A percentile compares a stretch with the other conserved stretches of the same genome.
Evolutionary conservation across 371 early-diverging fungal species (phyloP).

Genomic region (Funneliformis caledonium): DNA sequence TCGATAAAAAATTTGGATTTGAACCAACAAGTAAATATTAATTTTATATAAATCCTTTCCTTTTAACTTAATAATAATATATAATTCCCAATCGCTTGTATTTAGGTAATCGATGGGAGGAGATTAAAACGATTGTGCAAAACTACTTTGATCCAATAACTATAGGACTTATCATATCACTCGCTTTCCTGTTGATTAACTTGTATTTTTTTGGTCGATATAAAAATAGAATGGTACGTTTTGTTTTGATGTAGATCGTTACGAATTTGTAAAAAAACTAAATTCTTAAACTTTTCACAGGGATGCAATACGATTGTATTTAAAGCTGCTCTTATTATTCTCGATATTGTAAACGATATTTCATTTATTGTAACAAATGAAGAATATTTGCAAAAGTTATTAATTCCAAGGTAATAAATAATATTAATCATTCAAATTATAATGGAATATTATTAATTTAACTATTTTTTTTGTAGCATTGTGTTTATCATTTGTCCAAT

Average conservation of each 20-base stretch:
- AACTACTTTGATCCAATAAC: too few species aligned
- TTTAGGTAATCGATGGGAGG: background rate
- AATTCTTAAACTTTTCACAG: background rate
- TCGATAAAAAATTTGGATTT: background rate
- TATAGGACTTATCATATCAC: too few species aligned
- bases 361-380: background rate
- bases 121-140: background rate
- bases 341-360: slow-evolving; percentile 10
- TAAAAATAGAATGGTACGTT: background rate
- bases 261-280: background rate
- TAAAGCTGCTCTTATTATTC: background rate
- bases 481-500: background rate
- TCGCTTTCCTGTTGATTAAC: too few species aligned
- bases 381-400: background rate
- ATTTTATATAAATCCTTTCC: background rate
- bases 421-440: too few species aligned
- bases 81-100: too few species aligned
- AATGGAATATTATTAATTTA: background rate
- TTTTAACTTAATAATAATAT: background rate
- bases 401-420: slow-evolving; percentile 34
- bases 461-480: background rate
- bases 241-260: too few species aligned
- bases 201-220: too few species aligned
- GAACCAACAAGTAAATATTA: background rate
- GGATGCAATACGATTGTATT: slow-evolving; percentile 8